Evolutionary conservation across 805 yeast genomes (phyloP), one percentile per base, ranked within the genome.

Genomic region (Maudiozyma turicensis): DNA sequence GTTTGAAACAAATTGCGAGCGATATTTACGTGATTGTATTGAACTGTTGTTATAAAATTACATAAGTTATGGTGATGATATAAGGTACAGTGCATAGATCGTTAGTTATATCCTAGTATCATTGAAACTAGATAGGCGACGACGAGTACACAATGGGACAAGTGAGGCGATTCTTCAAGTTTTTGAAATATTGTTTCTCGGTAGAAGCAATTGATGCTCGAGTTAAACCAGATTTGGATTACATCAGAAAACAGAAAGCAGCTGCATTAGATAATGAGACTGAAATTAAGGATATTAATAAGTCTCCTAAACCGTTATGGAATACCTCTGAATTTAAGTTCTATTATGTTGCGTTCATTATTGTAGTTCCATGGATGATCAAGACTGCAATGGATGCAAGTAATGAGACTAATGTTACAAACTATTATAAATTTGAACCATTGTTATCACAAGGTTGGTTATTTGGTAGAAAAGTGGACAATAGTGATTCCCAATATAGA

Each of bases 401-500:
- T 34, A 81, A 80, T 58, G 83, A 81, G 54, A 70, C 80, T 2
- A 87, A 86, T 58, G 82, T 84, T 9, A n/a, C 29, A 11, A 88
- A 88, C 60, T 91, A 83, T 61, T 73, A 75, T 15, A 70, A 71
- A 45, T 88, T 76, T 60, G 75, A 76, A 54, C 75, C 78, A 45
- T 68, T 82, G 38, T 70, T 91, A 46, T 73, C 83, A 31, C 72
- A 79, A 6, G 98, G 99, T 5, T 91, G 98, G 98, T 69, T 89
- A 57, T 78, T 84, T 61, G 96, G 95, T 8, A 70, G 96, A 29
- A 84, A 83, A 65, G 95, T 88, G 40, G 99, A 93, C 65, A 90
- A 91, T 63, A 84, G 95, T 5, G 99, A 93, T 63, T 72, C 74
- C 33, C 99, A 93, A 65, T 93, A 91, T 61, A 68, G 86, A 29